A percentile compares a stretch with the other conserved stretches of the same genome.
Conservation (phyloP, 768 basidiomycete species). For the Lactarius sanguifluus region DNA sequence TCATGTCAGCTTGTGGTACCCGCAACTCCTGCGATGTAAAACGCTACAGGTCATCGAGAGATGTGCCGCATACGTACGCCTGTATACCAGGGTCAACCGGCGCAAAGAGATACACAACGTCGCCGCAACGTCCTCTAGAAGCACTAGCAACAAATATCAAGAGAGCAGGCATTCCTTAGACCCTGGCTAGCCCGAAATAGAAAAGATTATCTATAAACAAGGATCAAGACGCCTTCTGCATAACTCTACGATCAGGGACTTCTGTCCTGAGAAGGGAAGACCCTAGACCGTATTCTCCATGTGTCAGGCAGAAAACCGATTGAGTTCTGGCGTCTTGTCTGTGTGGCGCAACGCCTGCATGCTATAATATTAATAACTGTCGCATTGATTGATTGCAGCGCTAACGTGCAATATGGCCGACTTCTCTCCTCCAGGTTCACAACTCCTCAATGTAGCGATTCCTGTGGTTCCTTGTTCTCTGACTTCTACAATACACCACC, state of each 20-base stretch:
- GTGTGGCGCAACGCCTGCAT: too few relatives aligned
- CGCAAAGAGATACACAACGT: neutral
- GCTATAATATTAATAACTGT: too few relatives aligned
- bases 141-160: neutral
- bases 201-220: neutral
- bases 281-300: neutral
- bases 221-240: neutral
- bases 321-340: neutral
- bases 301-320: neutral
- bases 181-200: neutral
- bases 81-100: neutral
- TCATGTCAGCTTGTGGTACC: neutral
- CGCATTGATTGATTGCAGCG: too few relatives aligned
- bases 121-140: neutral
- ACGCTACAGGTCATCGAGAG: neutral
- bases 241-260: neutral
- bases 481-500: neutral
- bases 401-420: too few relatives aligned
- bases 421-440: neutral
- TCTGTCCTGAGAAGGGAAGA: too few relatives aligned
- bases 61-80: neutral
- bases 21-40: neutral
- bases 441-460: neutral
- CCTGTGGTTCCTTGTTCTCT: neutral
- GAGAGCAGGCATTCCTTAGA: neutral